These are phyloP conservation scores for Fusarium haematococcum DNA, from an alignment of 2,329 filamentous ascomycete species.

Conservation along the genomic window DNA sequence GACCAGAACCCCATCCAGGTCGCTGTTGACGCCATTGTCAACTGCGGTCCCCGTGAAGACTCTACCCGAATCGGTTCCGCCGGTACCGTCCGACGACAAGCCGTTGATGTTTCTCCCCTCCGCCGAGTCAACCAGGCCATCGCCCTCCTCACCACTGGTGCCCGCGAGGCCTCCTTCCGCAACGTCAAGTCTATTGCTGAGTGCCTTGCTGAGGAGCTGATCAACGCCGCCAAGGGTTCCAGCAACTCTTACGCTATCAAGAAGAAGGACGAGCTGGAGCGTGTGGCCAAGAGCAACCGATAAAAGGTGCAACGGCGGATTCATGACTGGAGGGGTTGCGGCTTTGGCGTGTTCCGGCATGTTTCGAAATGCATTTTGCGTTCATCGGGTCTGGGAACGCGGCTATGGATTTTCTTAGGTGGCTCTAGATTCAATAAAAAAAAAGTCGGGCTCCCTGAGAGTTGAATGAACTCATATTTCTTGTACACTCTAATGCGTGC, in stretches of 20 bases:
- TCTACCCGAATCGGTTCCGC: slow-evolving; percentile 99
- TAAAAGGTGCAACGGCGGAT: slow-evolving; percentile 70
- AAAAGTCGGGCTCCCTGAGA: slow-evolving; percentile 56
- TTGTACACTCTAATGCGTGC: slow-evolving; percentile 15
- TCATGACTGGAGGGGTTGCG: slow-evolving; percentile 53
- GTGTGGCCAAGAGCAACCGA: slow-evolving; percentile 99
- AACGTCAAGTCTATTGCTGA: slow-evolving; percentile 99
- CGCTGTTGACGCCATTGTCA: slow-evolving; percentile 99
- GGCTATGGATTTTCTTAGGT: slow-evolving; percentile 57
- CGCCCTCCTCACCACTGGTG: slow-evolving; percentile 97
- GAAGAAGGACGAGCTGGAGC: slow-evolving; percentile 99
- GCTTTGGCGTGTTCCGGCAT: slow-evolving; percentile 60
- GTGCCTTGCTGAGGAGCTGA: slow-evolving; percentile 99
- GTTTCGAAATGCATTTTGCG: slow-evolving; percentile 62
- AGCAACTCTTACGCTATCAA: slow-evolving; percentile 99
- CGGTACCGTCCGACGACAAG: slow-evolving; percentile 99
- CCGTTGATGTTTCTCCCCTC: slow-evolving; percentile 99
- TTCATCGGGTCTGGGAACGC: slow-evolving; percentile 59
- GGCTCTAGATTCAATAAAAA: slow-evolving; percentile 58
- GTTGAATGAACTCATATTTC: slow-evolving; percentile 49
- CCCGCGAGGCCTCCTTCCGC: slow-evolving; percentile 98
- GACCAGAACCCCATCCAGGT: slow-evolving; percentile 99
- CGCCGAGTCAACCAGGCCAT: slow-evolving; percentile 99
- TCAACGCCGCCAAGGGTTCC: slow-evolving; percentile 99
- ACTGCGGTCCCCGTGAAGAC: slow-evolving; percentile 99